Conservation (phyloP, 768 basidiomycete species). For the Podaxis sp. region DNA sequence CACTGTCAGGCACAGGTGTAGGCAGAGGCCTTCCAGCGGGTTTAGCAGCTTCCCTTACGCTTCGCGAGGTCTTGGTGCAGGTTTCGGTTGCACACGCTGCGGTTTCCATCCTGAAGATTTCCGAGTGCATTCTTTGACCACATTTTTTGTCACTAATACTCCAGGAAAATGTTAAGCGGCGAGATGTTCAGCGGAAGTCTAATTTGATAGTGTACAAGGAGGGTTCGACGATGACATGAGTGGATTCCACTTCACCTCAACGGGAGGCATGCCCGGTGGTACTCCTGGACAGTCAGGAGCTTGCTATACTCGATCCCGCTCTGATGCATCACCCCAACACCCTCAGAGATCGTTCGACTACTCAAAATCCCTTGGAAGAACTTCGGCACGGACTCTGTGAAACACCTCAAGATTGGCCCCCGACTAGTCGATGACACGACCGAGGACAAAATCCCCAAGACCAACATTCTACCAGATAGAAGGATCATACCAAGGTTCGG, state of each 20-base stretch:
- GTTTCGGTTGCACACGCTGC: slow-evolving; percentile 32
- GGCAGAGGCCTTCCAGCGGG: slow-evolving; percentile 34
- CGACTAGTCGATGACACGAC: slow-evolving; percentile 66
- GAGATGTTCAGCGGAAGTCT: slow-evolving; percentile 32
- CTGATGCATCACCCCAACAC: slow-evolving; percentile 26
- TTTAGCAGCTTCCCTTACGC: slow-evolving; percentile 51
- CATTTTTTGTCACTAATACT: neutral
- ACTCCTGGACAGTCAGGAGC: slow-evolving; percentile 39
- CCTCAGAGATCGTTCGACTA: slow-evolving; percentile 72
- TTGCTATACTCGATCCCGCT: slow-evolving; percentile 22
- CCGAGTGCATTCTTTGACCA: slow-evolving; percentile 60
- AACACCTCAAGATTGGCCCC: slow-evolving; percentile 86
- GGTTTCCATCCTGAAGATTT: slow-evolving; percentile 82
- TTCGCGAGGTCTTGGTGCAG: slow-evolving; percentile 45
- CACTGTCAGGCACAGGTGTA: slow-evolving; percentile 45
- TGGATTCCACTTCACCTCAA: slow-evolving; percentile 35
- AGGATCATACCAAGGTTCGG: slow-evolving; percentile 91
- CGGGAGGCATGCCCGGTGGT: slow-evolving; percentile 59
- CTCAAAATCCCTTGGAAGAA: slow-evolving; percentile 86
- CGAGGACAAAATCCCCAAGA: slow-evolving; percentile 86
- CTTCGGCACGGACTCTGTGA: slow-evolving; percentile 80
- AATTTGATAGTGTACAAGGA: slow-evolving; percentile 35
- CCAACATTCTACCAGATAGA: slow-evolving; percentile 86
- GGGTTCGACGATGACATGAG: slow-evolving; percentile 47
- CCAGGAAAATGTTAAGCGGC: slow-evolving; percentile 58